Evolutionary conservation across 768 basidiomycete genomes (phyloP).

Genomic region (Boletus tomentosulus): DNA sequence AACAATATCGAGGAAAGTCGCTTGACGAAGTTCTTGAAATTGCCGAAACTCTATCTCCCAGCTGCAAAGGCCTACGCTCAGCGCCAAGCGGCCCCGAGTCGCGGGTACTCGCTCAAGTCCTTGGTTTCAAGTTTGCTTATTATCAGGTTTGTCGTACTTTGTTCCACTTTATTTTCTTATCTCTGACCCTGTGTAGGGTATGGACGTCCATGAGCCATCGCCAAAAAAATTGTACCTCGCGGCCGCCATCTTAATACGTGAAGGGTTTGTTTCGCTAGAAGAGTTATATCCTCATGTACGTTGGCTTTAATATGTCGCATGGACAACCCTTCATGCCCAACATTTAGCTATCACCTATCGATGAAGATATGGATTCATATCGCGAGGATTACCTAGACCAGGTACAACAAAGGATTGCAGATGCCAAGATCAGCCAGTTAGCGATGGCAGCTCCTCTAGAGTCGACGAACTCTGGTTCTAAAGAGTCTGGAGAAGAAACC

Average conservation of each 20-base stretch:
- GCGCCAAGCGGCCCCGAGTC: constrained; percentile 35
- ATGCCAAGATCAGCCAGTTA: constrained; percentile 69
- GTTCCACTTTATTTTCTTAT: not conserved
- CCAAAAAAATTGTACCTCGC: constrained; percentile 76
- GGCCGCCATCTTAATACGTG: constrained; percentile 84
- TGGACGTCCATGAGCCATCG: constrained; percentile 55
- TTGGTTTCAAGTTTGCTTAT: constrained; percentile 95
- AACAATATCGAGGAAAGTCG: constrained; percentile 51
- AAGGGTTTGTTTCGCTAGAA: constrained; percentile 81
- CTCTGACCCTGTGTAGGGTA: constrained; percentile 37
- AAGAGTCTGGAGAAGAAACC: constrained; percentile 36
- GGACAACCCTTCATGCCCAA: constrained; percentile 5
- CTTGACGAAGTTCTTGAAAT: constrained; percentile 64
- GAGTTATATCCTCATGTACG: constrained; percentile 92
- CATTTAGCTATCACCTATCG: constrained; percentile 64
- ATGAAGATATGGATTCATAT: constrained; percentile 68
- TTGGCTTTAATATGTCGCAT: constrained; percentile 6
- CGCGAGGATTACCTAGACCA: constrained; percentile 62
- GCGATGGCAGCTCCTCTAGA: constrained; percentile 84
- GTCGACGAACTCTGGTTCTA: constrained; percentile 39
- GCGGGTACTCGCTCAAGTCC: constrained; percentile 78
- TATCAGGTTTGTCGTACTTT: constrained; percentile 65
- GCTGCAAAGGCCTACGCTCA: constrained; percentile 4
- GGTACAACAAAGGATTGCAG: constrained; percentile 60
- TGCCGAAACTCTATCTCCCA: constrained; percentile 37